These are phyloP conservation scores for Penicillium bialowiezense DNA, from an alignment of 495 filamentous ascomycete genomes.

Conservation along the genomic window DNA sequence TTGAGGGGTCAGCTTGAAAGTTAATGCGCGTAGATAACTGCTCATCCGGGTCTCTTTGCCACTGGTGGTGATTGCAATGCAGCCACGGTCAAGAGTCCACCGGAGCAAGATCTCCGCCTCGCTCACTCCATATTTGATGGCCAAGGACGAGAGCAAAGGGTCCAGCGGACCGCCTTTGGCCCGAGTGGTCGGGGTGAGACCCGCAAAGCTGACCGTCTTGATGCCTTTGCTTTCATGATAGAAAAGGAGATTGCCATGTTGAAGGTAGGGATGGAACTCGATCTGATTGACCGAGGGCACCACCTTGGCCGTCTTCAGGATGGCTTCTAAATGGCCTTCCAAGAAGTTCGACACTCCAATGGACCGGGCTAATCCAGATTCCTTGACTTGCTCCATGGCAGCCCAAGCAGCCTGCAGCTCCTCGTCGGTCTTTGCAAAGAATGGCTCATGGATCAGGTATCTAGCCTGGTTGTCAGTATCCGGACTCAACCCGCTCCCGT, in stretches of 20 bases:
- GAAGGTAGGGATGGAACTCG: slow-evolving; percentile 85
- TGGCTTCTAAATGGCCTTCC: slow-evolving; percentile 61
- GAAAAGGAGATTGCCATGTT: slow-evolving; percentile 63
- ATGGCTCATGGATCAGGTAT: slow-evolving; percentile 79
- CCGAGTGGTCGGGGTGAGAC: slow-evolving; percentile 64
- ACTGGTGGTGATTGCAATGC: slow-evolving; percentile 77
- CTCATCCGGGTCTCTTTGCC: slow-evolving; percentile 66
- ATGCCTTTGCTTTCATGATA: slow-evolving; percentile 68
- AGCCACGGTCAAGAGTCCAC: slow-evolving; percentile 78
- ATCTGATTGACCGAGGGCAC: slow-evolving; percentile 80
- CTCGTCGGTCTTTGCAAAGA: slow-evolving; percentile 57
- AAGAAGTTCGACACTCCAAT: slow-evolving; percentile 88
- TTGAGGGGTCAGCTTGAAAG: slow-evolving; percentile 67
- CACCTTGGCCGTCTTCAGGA: slow-evolving; percentile 61
- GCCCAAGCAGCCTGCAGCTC: slow-evolving; percentile 72
- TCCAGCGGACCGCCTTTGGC: slow-evolving; percentile 69
- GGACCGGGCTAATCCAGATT: slow-evolving; percentile 63
- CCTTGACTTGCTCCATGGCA: slow-evolving; percentile 71
- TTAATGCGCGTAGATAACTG: slow-evolving; percentile 58
- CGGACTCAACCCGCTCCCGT: not conserved
- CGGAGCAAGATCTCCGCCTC: slow-evolving; percentile 67
- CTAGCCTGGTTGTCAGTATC: slow-evolving; percentile 23
- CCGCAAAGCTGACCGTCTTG: slow-evolving; percentile 65
- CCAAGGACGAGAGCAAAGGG: slow-evolving; percentile 53
- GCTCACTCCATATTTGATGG: slow-evolving; percentile 74